Evolutionary conservation across 306 rosid genomes (phyloP).

Genomic region (Glycine tomentella): DNA sequence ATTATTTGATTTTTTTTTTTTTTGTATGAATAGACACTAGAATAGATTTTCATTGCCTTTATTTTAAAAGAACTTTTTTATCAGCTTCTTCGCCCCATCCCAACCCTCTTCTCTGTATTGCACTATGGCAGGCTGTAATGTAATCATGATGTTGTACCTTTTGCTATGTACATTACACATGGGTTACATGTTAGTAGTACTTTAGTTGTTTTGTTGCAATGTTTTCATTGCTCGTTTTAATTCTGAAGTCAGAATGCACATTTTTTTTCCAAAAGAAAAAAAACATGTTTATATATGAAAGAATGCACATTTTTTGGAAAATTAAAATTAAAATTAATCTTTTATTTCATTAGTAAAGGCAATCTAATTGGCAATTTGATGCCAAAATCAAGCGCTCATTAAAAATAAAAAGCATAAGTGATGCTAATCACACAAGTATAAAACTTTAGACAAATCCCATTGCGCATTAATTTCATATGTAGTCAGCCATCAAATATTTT

Average conservation of each 20-base stretch:
- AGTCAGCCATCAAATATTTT: neutral
- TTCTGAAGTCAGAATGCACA: neutral
- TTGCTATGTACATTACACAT: neutral
- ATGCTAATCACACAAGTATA: neutral
- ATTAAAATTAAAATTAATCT: neutral
- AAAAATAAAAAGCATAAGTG: neutral
- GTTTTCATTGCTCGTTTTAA: neutral
- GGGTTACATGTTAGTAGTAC: neutral
- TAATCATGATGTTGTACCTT: constrained; percentile 1
- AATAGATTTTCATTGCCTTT: constrained; percentile 1
- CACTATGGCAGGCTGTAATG: neutral
- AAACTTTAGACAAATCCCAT: neutral
- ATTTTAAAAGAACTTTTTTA: neutral
- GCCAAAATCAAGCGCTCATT: neutral
- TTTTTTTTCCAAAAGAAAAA: neutral
- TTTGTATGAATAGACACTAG: neutral
- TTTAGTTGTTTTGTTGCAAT: neutral
- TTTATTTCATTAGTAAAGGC: neutral
- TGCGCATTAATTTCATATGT: neutral
- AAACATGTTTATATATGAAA: neutral
- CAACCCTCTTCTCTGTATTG: neutral
- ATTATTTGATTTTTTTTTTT: neutral
- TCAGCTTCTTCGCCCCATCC: neutral
- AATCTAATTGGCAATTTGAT: neutral
- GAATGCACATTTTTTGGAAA: neutral